Conservation (phyloP, 768 basidiomycete genomes). For the Cyathus striatus region DNA sequence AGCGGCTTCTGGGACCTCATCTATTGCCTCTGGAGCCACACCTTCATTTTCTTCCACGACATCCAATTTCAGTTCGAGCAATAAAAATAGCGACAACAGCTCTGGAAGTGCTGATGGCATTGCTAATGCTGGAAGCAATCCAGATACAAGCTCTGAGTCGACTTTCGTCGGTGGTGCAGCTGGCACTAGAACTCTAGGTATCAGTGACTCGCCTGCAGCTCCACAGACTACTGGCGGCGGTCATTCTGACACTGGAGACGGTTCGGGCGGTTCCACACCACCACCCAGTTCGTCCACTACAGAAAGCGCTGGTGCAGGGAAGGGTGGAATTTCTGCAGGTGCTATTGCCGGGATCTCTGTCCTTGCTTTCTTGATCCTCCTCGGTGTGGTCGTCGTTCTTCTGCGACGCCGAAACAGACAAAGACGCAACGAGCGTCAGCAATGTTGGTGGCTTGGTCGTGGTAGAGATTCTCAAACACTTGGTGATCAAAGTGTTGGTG, state of each 20-base stretch:
- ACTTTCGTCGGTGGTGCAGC: constrained; percentile 2
- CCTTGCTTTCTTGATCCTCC: constrained; percentile 22
- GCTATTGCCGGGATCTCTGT: constrained; percentile 43
- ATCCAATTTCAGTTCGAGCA: background rate
- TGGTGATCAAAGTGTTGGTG: constrained; percentile 14
- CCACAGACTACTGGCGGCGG: constrained; percentile 2
- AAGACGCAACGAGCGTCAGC: constrained; percentile 34
- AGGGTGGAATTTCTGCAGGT: constrained; percentile 31
- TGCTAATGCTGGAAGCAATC: constrained; percentile 1
- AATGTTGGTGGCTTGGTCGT: constrained; percentile 39
- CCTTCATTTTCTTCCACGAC: background rate
- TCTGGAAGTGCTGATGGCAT: background rate
- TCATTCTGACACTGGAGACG: constrained; percentile 1
- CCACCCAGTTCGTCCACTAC: constrained; percentile 4
- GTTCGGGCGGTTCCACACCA: constrained; percentile 3
- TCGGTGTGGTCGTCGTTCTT: constrained; percentile 32
- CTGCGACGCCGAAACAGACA: constrained; percentile 41
- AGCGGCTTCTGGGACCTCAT: background rate
- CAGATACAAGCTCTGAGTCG: constrained; percentile 2
- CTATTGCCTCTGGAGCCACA: background rate
- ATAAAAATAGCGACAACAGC: background rate
- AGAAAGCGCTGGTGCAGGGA: constrained; percentile 10
- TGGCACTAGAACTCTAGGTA: constrained; percentile 4
- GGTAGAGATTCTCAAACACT: constrained; percentile 16
- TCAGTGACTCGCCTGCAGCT: too few species aligned